Evolutionary conservation across 176 grass and related monocot genomes (phyloP).

Genomic region (Aegilops tauschii): DNA sequence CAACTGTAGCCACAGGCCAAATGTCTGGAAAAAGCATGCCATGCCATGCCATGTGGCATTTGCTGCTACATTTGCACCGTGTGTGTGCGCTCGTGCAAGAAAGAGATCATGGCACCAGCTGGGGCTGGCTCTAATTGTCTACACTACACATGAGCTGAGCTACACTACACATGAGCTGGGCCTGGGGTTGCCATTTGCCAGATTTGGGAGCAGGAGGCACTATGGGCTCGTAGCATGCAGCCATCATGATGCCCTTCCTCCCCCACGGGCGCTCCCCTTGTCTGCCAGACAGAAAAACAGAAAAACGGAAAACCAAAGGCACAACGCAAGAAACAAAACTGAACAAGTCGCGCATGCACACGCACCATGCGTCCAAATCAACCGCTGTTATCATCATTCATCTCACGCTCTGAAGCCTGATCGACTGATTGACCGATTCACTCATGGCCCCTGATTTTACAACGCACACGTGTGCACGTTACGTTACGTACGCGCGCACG

Average conservation of each 20-base stretch:
- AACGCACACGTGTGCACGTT: conserved; percentile 25
- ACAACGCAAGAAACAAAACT: too few species aligned
- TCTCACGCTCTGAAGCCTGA: neutral
- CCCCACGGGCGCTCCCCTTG: neutral
- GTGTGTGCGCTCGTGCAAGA: neutral
- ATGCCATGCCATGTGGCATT: neutral
- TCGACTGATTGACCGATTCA: neutral
- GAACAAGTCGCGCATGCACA: too few species aligned
- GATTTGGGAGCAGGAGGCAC: neutral
- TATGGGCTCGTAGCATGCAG: neutral
- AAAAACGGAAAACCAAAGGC: too few species aligned
- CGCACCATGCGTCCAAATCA: too few species aligned
- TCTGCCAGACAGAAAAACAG: neutral
- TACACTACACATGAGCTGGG: neutral
- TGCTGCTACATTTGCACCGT: neutral
- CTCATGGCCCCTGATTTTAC: neutral
- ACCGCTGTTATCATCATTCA: too few species aligned
- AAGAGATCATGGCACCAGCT: neutral
- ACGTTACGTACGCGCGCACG: neutral
- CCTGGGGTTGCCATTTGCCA: neutral
- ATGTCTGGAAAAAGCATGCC: neutral
- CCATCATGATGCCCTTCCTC: neutral
- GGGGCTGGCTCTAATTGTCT: neutral
- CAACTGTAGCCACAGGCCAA: conserved; percentile 11
- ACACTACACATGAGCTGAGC: neutral